Evolutionary conservation across 768 basidiomycete species (phyloP).

Genomic region (Phlegmacium glaucopus): DNA sequence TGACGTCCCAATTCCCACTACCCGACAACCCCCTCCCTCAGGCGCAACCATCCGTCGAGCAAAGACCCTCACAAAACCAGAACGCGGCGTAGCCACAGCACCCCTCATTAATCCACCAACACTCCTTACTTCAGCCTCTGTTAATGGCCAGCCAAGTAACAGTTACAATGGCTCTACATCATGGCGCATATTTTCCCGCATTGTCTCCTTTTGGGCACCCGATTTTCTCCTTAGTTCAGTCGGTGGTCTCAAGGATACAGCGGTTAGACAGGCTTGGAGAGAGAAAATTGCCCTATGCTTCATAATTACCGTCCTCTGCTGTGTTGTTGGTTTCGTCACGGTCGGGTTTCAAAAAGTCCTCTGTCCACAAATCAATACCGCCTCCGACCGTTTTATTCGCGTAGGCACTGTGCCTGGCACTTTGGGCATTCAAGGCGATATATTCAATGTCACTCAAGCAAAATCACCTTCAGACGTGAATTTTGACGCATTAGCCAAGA

Average conservation of each 20-base stretch:
- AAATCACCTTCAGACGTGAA: constrained; percentile 50
- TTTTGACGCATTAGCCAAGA: constrained; percentile 51
- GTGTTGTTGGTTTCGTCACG: constrained; percentile 83
- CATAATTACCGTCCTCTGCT: constrained; percentile 78
- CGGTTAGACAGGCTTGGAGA: constrained; percentile 88
- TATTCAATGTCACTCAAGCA: constrained; percentile 69
- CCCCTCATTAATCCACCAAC: constrained; percentile 88
- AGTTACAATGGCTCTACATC: constrained; percentile 47
- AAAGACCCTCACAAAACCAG: constrained; percentile 96
- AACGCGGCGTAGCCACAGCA: constrained; percentile 89
- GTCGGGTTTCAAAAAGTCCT: constrained; percentile 92
- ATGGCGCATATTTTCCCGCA: constrained; percentile 79
- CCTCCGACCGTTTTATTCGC: constrained; percentile 43
- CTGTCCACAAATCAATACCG: constrained; percentile 61
- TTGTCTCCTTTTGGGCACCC: constrained; percentile 92
- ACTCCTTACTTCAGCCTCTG: constrained; percentile 31
- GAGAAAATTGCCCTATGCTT: constrained; percentile 95
- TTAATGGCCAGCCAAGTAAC: constrained; percentile 25
- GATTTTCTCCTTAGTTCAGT: constrained; percentile 66
- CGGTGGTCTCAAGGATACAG: constrained; percentile 78
- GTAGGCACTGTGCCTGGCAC: constrained; percentile 59
- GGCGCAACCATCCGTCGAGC: constrained; percentile 74
- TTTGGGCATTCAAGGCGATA: constrained; percentile 71
- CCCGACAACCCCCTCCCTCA: constrained; percentile 48
- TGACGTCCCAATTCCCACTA: constrained; percentile 70